A percentile compares a stretch with the other conserved stretches of the same genome.
Conservation (phyloP, 208 protist genomes). For the Angomonas ambiguus region DNA sequence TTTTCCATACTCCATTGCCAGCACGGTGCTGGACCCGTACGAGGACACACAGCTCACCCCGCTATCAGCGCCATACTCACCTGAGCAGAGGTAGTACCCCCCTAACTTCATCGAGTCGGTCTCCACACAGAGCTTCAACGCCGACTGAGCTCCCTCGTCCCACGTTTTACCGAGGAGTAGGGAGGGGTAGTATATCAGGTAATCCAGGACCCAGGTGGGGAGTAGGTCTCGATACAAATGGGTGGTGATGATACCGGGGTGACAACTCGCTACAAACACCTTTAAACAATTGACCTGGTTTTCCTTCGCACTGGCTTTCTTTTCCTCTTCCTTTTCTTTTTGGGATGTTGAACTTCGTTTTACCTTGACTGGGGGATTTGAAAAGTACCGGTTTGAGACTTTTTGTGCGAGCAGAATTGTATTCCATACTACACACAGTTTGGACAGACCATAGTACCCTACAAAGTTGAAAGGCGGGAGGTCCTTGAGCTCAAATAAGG, state of each 20-base stretch:
- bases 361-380: not conserved
- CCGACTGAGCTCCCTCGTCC: conserved; percentile 71
- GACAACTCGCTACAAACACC: conserved; percentile 71
- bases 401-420: conserved; percentile 57
- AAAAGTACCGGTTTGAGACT: conserved; percentile 31
- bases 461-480: conserved; percentile 66
- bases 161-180: conserved; percentile 79
- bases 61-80: conserved; percentile 61
- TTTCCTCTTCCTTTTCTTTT: not conserved
- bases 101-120: conserved; percentile 49
- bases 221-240: conserved; percentile 84
- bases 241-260: conserved; percentile 76
- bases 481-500: conserved; percentile 26
- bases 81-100: conserved; percentile 77
- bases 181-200: conserved; percentile 76
- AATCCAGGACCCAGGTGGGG: conserved; percentile 57
- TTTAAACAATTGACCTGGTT: conserved; percentile 9
- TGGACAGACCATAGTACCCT: conserved; percentile 83
- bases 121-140: conserved; percentile 51
- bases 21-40: conserved; percentile 31
- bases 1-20: conserved; percentile 32
- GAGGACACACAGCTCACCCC: conserved; percentile 60
- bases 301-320: not conserved
- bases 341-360: conserved; percentile 7
- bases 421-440: conserved; percentile 84